Evolutionary conservation across 345 rosid genomes (phyloP), one percentile per base, ranked within the genome.

Genomic region (Litchi chinensis): DNA sequence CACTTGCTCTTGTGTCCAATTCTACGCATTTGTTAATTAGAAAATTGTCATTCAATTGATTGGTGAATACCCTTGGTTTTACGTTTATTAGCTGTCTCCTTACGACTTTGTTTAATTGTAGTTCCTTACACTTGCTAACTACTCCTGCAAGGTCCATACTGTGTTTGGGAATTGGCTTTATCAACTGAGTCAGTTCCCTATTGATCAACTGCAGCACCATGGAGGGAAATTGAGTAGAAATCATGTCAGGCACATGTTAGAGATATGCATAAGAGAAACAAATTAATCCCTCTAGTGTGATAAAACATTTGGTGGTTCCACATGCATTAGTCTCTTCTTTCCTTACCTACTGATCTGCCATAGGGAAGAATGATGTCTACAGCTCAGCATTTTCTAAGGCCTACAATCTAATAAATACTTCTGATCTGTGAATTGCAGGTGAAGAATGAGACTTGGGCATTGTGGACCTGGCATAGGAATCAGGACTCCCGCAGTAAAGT

Each of bases 401-500:
- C 8, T 73, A 73, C 4, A 32, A 73, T 73, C 76, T 39, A 18
- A 59, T 46, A n/a, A 37, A 12, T 32, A 56, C 1, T 21, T 54
- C 44, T 21, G 32, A 7, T 10, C 24, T 68, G 70, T 16, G 70
- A 37, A 54, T 70, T 81, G 82, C 87, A 93, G 99, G 90, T 93
- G 69, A 93, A 89, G 77, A 95, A 95, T 68, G 99, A 89, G 75
- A 93, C 97, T 9, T 89, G 91, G 88, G 97, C 98, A 18, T 66
- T 93, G 57, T 93, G 99, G 99, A 92, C 92, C 26, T 95, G 98
- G 98, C 87, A 91, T 40, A 81, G 98, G 44, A 95, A 95, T 68
- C 99, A 93, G 85, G 92, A 95, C 83, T 65, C 86, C n/a, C 77
- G 52, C 10, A 77, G 76, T 57, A 41, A 74, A 26, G 78, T 87